These are phyloP conservation scores for Ilyonectria sp. DNA, from an alignment of 2,329 filamentous ascomycete genomes.

Conservation along the genomic window DNA sequence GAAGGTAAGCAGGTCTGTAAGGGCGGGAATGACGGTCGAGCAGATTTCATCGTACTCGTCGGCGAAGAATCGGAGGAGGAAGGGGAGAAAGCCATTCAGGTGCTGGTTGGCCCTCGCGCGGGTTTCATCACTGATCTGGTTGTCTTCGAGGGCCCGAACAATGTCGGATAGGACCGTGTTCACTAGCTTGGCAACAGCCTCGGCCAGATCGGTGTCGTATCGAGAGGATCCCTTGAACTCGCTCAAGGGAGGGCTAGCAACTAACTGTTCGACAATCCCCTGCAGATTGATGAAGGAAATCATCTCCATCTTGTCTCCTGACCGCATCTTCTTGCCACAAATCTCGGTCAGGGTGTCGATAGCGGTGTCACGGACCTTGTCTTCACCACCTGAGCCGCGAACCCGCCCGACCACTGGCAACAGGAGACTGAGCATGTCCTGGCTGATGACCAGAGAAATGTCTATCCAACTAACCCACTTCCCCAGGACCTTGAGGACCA, in stretches of 20 bases:
- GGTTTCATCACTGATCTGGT: constrained; percentile 72
- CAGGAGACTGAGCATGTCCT: constrained; percentile 86
- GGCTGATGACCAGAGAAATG: constrained; percentile 92
- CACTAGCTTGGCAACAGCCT: constrained; percentile 94
- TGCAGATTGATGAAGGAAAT: constrained; percentile 91
- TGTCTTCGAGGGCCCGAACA: constrained; percentile 85
- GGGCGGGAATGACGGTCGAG: constrained; percentile 92
- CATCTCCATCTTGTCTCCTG: constrained; percentile 93
- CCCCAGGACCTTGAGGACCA: constrained; percentile 91
- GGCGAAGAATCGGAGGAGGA: constrained; percentile 93
- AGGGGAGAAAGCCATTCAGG: constrained; percentile 86
- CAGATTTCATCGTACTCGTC: constrained; percentile 99
- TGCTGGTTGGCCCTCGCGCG: constrained; percentile 84
- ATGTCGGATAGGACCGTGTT: constrained; percentile 92
- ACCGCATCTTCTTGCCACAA: constrained; percentile 97
- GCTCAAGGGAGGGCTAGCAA: constrained; percentile 84
- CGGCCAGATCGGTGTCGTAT: constrained; percentile 96
- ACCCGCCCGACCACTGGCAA: constrained; percentile 89
- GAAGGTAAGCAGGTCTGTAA: constrained; percentile 93
- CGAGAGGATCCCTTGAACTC: constrained; percentile 85
- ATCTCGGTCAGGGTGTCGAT: constrained; percentile 97
- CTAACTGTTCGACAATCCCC: constrained; percentile 87
- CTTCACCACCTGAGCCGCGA: constrained; percentile 73
- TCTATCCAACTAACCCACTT: constrained; percentile 99
- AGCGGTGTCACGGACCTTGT: constrained; percentile 89